Percentiles rank a stretch among this genome's conserved stretches.
phyloP scores from a whole-genome alignment of 2,329 filamentous ascomycete species.

The Fusarium graminum region DNA sequence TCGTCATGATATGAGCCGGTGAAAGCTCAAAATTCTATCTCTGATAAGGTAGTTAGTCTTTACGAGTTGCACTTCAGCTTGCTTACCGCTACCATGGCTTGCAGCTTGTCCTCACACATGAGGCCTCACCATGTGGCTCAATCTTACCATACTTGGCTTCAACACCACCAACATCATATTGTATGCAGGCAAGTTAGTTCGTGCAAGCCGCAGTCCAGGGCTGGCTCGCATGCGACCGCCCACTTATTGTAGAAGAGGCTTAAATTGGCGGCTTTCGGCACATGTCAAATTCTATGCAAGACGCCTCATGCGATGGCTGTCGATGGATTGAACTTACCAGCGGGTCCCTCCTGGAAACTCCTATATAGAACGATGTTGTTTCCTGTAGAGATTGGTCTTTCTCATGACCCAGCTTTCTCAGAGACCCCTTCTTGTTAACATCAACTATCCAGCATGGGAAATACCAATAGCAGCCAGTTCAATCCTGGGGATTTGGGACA shows the following conservation, averaged over 20 bases:
- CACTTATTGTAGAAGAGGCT: constrained; percentile 21
- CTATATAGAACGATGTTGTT: constrained; percentile 37
- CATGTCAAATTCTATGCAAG: constrained; percentile 11
- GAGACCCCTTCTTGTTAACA: constrained; percentile 7
- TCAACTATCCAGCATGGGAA: constrained; percentile 39
- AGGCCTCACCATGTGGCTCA: constrained; percentile 33
- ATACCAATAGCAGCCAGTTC: constrained; percentile 35
- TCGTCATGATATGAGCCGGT: constrained; percentile 4
- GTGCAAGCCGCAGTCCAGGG: constrained; percentile 13
- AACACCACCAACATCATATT: constrained; percentile 22
- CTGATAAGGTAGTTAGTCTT: constrained; percentile 21
- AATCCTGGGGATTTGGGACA: constrained; percentile 33
- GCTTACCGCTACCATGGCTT: constrained; percentile 34
- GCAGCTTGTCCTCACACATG: constrained; percentile 33
- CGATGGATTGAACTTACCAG: background rate
- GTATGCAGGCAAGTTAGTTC: constrained; percentile 14
- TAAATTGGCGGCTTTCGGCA: constrained; percentile 35
- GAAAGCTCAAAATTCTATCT: constrained; percentile 1
- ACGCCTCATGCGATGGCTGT: constrained; percentile 24
- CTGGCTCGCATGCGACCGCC: constrained; percentile 16
- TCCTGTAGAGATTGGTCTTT: constrained; percentile 7
- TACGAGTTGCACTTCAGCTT: constrained; percentile 18
- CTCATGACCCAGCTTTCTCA: constrained; percentile 9
- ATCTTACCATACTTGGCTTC: constrained; percentile 14
- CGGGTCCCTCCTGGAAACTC: constrained; percentile 1